Base-by-base conservation (phyloP, 768 basidiomycete genomes). In the Asterophora lycoperdoides region DNA sequence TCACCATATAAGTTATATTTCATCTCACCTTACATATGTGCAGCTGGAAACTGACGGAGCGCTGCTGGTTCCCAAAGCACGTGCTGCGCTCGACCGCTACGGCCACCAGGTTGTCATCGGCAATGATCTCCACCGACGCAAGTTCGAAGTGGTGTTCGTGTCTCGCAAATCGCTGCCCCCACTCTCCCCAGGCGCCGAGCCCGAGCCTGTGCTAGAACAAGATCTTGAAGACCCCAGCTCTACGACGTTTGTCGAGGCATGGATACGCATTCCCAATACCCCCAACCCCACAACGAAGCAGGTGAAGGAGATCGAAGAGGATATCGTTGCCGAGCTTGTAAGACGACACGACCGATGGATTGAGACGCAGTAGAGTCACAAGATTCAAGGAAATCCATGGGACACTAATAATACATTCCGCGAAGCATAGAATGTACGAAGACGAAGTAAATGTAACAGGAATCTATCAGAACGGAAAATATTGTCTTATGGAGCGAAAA, bases 101-200 rank as follows among this genome's bases (percentile, higher is more conserved):
- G 93, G 94, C 1, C 96, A 98, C 64, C 94, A 98, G 63, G 83
- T 96, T 23, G 96, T 99, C 45, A 91, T 99, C 53, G 96, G 92
- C 15, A 99, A 99, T 66, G 87, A 93, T 52, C 81, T 99, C n/a
- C 80, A 93, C 60, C 78, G 80, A 32, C 81, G 96, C 44, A 99
- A 99, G 65, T 79, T 79, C 54, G 88, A 93, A 63, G 95, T 99
- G 47, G 89, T 95, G 5, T 88, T 98, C 60, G 86, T 99, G 26
- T 88, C 89, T 15, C 81, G 69, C 36, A 74, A 69, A 44, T 55
- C 51, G 11, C 44, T 44, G 0, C 59, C 55, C 5, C 34, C 61
- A 46, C 60, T 57, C 9, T 52, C 60, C 6, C 52, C 48, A 13
- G 59, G 29, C 23, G 51, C 26, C 44, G 41, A 18, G 48, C 48